phyloP scores from a whole-genome alignment of 306 rosid genomes.

The Medicago arabica region DNA sequence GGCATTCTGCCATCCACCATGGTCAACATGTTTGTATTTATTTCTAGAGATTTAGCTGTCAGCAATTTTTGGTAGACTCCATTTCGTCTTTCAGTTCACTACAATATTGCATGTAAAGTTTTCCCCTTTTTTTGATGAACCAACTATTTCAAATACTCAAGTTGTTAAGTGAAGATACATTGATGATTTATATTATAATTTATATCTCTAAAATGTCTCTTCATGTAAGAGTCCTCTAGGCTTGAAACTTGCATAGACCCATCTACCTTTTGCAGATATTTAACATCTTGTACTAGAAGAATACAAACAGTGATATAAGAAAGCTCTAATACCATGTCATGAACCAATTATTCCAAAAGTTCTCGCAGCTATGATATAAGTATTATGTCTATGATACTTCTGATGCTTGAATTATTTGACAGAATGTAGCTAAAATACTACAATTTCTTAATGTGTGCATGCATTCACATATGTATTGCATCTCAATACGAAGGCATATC shows the following conservation, averaged over 20 bases:
- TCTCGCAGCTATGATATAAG: neutral
- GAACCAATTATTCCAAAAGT: constrained; percentile 11
- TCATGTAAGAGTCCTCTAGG: neutral
- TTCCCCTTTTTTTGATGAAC: constrained; percentile 1
- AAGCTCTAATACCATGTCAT: neutral
- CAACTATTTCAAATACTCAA: neutral
- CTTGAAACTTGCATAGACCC: constrained; percentile 11
- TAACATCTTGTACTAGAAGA: neutral
- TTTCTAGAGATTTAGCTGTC: no score
- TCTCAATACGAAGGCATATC: constrained; percentile 4
- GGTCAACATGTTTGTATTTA: no score
- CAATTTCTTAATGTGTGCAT: neutral
- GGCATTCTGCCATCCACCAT: no score
- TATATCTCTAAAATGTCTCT: neutral
- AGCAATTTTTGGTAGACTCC: no score
- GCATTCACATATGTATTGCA: constrained; percentile 5
- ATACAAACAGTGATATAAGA: neutral
- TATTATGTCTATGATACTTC: neutral
- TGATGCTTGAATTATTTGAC: constrained; percentile 34
- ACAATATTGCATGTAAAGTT: constrained; percentile 3
- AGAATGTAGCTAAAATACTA: constrained; percentile 5
- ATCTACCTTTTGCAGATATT: neutral
- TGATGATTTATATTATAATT: neutral
- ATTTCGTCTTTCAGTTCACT: no score
- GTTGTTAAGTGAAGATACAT: neutral